Base-by-base conservation (phyloP, 2,329 filamentous ascomycete genomes). In the Phaeosphaeria sp. region DNA sequence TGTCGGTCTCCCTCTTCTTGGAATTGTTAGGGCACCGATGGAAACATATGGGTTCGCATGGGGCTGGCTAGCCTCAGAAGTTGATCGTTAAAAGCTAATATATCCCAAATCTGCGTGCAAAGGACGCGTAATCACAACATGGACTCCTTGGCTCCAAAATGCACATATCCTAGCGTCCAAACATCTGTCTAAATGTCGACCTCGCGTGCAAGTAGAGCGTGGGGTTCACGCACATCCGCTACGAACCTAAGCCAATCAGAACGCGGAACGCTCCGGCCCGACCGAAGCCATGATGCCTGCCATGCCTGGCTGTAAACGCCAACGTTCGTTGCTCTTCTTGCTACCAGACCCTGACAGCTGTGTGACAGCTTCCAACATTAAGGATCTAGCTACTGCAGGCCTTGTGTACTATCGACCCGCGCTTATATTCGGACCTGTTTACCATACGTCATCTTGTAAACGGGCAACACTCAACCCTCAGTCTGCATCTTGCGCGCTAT, bases 391-490 rank as follows among this genome's bases (percentile, higher is more conserved):
- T 2, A n/a, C n/a, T 17, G 36, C 36, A 17, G 3, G 36, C 5
- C 36, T 39, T 17, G 36, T n/a, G 36, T 17, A 6, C 17, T 4
- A 6, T n/a, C 36, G 3, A 39, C 11, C 36, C 13, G 13, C 22
- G 23, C 22, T 7, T n/a, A n/a, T 39, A 17, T n/a, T n/a, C 36
- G 36, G 36, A n/a, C 22, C 42, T 64, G 59, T 62, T 64, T 60
- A 58, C 56, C 21, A 54, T 64, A 62, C 62, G 62, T 62, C 62
- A 64, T 62, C 30, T 22, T 5, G 22, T 18, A 36, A 13, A 30
- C 46, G 46, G 30, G 46, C 46, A 15, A 22, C 17, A 39, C 10
- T 50, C 23, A 21, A 13, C 27, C 36, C 20, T 27, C 50, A 25
- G n/a, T 27, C 50, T 2, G 21, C 15, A 30, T 18, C 15, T 11